Evolutionary conservation across 306 rosid species (phyloP).

Genomic region (Acmispon strigosus): DNA sequence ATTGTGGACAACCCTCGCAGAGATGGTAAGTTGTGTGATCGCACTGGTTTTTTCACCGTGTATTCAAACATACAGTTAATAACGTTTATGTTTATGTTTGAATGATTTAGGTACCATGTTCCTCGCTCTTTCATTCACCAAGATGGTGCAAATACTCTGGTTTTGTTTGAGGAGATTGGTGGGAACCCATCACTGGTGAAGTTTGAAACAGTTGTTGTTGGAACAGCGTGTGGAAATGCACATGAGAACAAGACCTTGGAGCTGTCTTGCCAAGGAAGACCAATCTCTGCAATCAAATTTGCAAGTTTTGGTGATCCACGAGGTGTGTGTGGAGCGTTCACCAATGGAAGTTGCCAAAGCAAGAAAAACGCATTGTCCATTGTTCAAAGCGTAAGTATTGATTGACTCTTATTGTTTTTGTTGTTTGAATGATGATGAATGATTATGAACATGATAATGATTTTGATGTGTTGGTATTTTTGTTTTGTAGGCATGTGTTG

Average conservation of each 20-base stretch:
- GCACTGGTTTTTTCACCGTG: too few relatives aligned
- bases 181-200: conserved; percentile 38
- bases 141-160: conserved; percentile 33
- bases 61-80: too few relatives aligned
- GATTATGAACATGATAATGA: not conserved
- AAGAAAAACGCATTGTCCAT: conserved; percentile 12
- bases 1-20: conserved; percentile 52
- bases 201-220: conserved; percentile 29
- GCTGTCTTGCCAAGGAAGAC: conserved; percentile 31
- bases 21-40: conserved; percentile 27
- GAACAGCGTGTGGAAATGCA: conserved; percentile 31
- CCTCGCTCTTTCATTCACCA: conserved; percentile 28
- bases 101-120: conserved; percentile 41
- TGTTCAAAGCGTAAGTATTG: conserved; percentile 9
- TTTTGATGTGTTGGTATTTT: not conserved
- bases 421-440: not conserved
- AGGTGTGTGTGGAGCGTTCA: conserved; percentile 42
- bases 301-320: conserved; percentile 46
- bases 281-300: conserved; percentile 37
- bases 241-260: conserved; percentile 34
- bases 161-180: conserved; percentile 56
- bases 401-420: not conserved
- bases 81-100: too few relatives aligned
- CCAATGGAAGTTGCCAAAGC: conserved; percentile 30
- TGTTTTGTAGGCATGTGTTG: conserved; percentile 34